These are phyloP conservation scores for Monilinia polystroma DNA, from an alignment of 2,329 filamentous ascomycete genomes.

Conservation along the genomic window DNA sequence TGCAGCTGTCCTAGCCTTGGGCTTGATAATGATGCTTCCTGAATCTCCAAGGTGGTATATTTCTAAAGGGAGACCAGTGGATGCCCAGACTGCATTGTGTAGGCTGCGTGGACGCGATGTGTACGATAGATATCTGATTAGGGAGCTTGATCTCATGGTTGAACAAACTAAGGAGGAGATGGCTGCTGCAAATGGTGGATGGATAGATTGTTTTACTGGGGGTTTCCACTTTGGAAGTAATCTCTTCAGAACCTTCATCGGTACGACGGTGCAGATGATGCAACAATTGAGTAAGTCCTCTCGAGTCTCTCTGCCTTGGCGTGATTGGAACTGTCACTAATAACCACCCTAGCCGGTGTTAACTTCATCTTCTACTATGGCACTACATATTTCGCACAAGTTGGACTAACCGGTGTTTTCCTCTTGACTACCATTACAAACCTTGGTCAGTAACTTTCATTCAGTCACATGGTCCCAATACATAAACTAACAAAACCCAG, in stretches of 20 bases:
- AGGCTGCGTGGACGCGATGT: slow-evolving; percentile 55
- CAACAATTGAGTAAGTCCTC: slow-evolving; percentile 56
- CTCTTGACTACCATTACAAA: slow-evolving; percentile 79
- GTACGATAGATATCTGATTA: slow-evolving; percentile 44
- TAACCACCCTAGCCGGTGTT: slow-evolving; percentile 63
- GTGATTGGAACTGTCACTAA: slow-evolving; percentile 5
- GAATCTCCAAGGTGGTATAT: slow-evolving; percentile 43
- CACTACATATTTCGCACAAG: slow-evolving; percentile 86
- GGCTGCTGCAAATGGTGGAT: slow-evolving; percentile 63
- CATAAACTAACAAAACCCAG: slow-evolving; percentile 38
- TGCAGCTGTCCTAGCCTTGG: slow-evolving; percentile 43
- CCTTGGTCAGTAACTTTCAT: slow-evolving; percentile 7
- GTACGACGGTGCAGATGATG: slow-evolving; percentile 78
- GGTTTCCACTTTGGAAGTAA: slow-evolving; percentile 61
- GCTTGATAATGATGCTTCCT: slow-evolving; percentile 33
- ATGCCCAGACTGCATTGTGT: slow-evolving; percentile 62
- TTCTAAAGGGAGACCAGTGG: slow-evolving; percentile 38
- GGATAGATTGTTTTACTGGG: slow-evolving; percentile 67
- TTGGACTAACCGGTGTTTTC: slow-evolving; percentile 67
- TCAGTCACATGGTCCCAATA: not conserved
- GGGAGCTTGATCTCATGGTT: slow-evolving; percentile 49
- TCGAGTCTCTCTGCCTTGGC: not conserved
- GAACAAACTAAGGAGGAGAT: slow-evolving; percentile 66
- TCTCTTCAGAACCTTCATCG: slow-evolving; percentile 68
- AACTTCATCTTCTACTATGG: slow-evolving; percentile 92